Evolutionary conservation across 2,329 filamentous ascomycete species (phyloP), one percentile per base, ranked within the genome.

Genomic region (Immersiporthe knoxdaviesiana): DNA sequence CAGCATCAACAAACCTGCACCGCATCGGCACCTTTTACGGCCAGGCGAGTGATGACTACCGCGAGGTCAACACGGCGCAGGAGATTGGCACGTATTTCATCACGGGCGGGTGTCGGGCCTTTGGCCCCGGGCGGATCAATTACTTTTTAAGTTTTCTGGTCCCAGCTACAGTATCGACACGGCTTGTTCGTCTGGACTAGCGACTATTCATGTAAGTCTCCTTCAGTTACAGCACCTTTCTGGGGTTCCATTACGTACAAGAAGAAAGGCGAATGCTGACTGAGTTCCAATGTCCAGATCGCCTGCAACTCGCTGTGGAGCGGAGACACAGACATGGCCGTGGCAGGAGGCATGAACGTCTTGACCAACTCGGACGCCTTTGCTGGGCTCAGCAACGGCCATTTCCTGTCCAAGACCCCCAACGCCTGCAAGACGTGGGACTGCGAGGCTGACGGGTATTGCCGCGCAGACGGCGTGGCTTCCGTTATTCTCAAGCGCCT

Each of bases 1-100:
- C 87, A 0, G 86, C 88, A 0, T 90, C 88, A 0, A 90, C 88
- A 59, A 35, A 60, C 10, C 47, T 41, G 16, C 44, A 67, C 27
- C 78, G 83, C 0, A 88, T 93, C 44, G 91, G 91, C 50, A 90
- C 89, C 0, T 93, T 92, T 75, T 93, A 92, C 70, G 91, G 91
- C 35, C 88, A 91, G 75, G 91, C 91, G 1, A 92, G 89, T 63
- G 90, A 94, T 71, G 91, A 94, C 75, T 94, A 90, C 86, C 85
- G 90, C 81, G 91, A 93, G 76, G 86, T 91, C 70, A 93, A 93
- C 75, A 88, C 87, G 16, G 87, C 87, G 0, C 88, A 93, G 75
- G 88, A 92, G 16, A 80, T 87, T 18, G 82, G 83, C 67, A 87
- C 84, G 0, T 87, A 88, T 73, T 86, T 77, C 72, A 84, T 87